These are phyloP conservation scores for Fraxinus xanthoxyloides DNA, from an alignment of 305 asterid species.

Conservation along the genomic window DNA sequence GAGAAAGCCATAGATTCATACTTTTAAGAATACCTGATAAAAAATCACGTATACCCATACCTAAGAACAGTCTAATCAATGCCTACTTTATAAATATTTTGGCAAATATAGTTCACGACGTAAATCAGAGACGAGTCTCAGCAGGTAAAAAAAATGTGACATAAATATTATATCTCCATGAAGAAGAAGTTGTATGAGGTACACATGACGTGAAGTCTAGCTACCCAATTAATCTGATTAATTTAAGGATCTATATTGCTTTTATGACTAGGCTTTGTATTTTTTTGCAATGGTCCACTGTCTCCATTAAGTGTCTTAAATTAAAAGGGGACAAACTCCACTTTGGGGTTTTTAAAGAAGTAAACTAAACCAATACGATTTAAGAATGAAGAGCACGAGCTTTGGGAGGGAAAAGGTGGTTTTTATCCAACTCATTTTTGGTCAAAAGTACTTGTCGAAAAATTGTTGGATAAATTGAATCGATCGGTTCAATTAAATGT, in stretches of 20 bases:
- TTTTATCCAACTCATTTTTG: background rate
- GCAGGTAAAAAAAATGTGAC: background rate
- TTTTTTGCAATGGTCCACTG: constrained; percentile 29
- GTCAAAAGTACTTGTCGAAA: background rate
- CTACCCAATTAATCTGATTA: constrained; percentile 29
- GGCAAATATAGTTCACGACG: too few species aligned
- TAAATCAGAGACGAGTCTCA: too few species aligned
- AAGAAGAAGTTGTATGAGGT: constrained; percentile 25
- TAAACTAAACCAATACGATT: constrained; percentile 21
- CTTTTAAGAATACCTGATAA: background rate
- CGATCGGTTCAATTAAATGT: background rate
- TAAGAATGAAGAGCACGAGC: constrained; percentile 1
- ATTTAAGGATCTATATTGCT: constrained; percentile 32
- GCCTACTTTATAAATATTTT: background rate
- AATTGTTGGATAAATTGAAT: background rate
- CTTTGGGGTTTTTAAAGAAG: constrained; percentile 22
- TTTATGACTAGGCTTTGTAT: constrained; percentile 29
- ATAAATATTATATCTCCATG: too few species aligned
- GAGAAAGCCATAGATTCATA: background rate
- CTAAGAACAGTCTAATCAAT: background rate
- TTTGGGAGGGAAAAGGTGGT: background rate
- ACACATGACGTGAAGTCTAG: constrained; percentile 44
- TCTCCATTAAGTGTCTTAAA: constrained; percentile 22
- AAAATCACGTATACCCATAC: background rate
- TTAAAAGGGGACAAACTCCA: constrained; percentile 20